Evolutionary conservation across 1,284 basidiomycete genomes (phyloP).

Genomic region (Anthracocystis walkeri): DNA sequence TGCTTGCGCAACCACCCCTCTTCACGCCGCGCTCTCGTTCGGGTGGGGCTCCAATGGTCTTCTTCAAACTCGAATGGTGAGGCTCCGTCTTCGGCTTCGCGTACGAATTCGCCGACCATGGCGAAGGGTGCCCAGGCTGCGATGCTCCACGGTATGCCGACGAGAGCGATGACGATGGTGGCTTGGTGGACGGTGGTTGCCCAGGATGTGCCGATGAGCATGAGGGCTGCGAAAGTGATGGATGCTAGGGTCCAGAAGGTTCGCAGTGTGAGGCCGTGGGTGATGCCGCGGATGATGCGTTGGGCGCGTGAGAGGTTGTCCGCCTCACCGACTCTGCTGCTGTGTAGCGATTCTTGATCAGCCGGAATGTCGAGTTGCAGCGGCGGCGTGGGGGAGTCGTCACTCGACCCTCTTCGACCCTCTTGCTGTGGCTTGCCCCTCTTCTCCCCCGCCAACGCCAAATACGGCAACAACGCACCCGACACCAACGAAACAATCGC

Average conservation of each 20-base stretch:
- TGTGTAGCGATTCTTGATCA: conserved; percentile 16
- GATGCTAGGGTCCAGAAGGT: conserved; percentile 61
- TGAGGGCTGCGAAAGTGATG: conserved; percentile 43
- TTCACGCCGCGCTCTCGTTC: conserved; percentile 19
- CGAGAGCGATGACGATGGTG: conserved; percentile 57
- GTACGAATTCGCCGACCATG: conserved; percentile 64
- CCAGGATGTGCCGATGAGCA: conserved; percentile 53
- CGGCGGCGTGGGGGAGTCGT: conserved; percentile 8
- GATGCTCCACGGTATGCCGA: conserved; percentile 67
- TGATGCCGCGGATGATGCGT: conserved; percentile 25
- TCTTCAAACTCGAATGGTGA: conserved; percentile 50
- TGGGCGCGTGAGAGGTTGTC: conserved; percentile 24
- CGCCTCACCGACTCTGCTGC: background rate
- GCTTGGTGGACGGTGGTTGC: conserved; percentile 43
- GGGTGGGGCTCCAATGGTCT: conserved; percentile 47
- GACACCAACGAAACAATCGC: conserved; percentile 56
- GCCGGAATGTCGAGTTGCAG: conserved; percentile 9
- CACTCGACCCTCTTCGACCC: background rate
- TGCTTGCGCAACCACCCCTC: conserved; percentile 14
- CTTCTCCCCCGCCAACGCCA: conserved; percentile 54
- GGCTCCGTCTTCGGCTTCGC: conserved; percentile 58
- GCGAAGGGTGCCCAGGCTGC: conserved; percentile 68
- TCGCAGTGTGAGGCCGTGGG: conserved; percentile 48
- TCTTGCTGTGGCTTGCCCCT: background rate
- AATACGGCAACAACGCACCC: conserved; percentile 54